These are phyloP conservation scores for Amphicarpaea edgeworthii DNA, from an alignment of 306 rosid genomes.

Conservation along the genomic window DNA sequence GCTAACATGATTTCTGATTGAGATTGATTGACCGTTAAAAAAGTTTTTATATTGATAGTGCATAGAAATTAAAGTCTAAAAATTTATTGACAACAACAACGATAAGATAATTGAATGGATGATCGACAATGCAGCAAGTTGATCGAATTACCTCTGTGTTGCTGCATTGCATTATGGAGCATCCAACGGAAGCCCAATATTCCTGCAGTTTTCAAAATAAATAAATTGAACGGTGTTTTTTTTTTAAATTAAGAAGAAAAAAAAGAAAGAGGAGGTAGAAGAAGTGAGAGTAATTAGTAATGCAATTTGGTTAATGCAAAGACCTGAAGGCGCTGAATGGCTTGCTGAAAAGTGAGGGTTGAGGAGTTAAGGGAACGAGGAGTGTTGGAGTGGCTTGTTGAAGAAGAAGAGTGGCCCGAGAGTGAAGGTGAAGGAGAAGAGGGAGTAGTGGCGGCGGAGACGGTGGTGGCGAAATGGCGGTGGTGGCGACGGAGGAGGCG, in stretches of 20 bases:
- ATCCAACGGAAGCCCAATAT: conserved; percentile 98
- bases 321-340: conserved; percentile 98
- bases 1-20: not conserved
- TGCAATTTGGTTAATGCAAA: not conserved
- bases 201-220: conserved; percentile 58
- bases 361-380: conserved; percentile 49
- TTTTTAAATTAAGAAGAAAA: not conserved
- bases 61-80: not conserved
- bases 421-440: conserved; percentile 2
- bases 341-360: conserved; percentile 85
- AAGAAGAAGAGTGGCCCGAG: conserved; percentile 50
- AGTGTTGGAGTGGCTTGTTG: conserved; percentile 42
- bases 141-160: conserved; percentile 79
- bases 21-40: not conserved
- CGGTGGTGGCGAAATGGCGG: conserved; percentile 51
- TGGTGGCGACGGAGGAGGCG: conserved; percentile 51
- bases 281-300: not conserved
- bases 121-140: conserved; percentile 14
- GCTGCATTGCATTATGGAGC: conserved; percentile 99
- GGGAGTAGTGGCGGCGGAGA: conserved; percentile 56
- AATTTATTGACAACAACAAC: not conserved
- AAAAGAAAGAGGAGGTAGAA: too few species aligned
- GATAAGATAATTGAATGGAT: not conserved
- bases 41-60: not conserved
- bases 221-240: too few species aligned